Percentiles rank a stretch among this genome's conserved stretches.
Conservation (phyloP, 495 filamentous ascomycete genomes). For the Annulohypoxylon nitens region DNA sequence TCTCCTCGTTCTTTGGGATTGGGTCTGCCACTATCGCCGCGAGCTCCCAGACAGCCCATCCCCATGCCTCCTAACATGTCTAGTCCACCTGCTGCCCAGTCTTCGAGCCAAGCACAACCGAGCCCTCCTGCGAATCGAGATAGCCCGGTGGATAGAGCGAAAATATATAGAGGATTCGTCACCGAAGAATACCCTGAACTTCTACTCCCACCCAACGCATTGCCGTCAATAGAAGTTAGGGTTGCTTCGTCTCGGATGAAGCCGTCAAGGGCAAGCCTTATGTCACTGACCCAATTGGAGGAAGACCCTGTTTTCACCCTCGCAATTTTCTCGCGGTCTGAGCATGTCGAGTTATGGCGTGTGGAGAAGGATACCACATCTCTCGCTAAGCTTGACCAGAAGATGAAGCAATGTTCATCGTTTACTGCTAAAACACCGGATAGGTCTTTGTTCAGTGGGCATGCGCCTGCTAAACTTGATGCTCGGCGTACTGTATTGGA, state of each 20-base stretch:
- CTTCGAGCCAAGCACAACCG: conserved; percentile 48
- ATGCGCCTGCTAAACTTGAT: conserved; percentile 95
- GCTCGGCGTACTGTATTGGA: conserved; percentile 85
- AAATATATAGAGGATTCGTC: conserved; percentile 72
- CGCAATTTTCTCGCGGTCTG: conserved; percentile 81
- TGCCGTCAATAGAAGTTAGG: conserved; percentile 84
- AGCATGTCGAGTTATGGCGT: conserved; percentile 87
- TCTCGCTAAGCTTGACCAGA: conserved; percentile 82
- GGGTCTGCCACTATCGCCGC: conserved; percentile 76
- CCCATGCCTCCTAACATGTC: conserved; percentile 73
- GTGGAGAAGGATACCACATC: conserved; percentile 91
- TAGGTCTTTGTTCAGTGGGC: conserved; percentile 85
- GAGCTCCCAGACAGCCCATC: conserved; percentile 74
- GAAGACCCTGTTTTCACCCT: conserved; percentile 96
- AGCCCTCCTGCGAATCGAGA: conserved; percentile 50
- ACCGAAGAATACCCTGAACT: conserved; percentile 87
- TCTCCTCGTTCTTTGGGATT: conserved; percentile 70
- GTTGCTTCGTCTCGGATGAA: conserved; percentile 94
- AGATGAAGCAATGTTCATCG: conserved; percentile 75
- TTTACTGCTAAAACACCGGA: conserved; percentile 84
- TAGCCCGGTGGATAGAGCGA: conserved; percentile 53
- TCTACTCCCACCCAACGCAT: conserved; percentile 88
- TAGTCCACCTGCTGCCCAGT: conserved; percentile 62
- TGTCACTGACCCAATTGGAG: conserved; percentile 76
- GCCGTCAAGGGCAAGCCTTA: conserved; percentile 85